phyloP scores from a whole-genome alignment of 805 yeast genomes.

The Kodamaea hsintzibuensis region DNA sequence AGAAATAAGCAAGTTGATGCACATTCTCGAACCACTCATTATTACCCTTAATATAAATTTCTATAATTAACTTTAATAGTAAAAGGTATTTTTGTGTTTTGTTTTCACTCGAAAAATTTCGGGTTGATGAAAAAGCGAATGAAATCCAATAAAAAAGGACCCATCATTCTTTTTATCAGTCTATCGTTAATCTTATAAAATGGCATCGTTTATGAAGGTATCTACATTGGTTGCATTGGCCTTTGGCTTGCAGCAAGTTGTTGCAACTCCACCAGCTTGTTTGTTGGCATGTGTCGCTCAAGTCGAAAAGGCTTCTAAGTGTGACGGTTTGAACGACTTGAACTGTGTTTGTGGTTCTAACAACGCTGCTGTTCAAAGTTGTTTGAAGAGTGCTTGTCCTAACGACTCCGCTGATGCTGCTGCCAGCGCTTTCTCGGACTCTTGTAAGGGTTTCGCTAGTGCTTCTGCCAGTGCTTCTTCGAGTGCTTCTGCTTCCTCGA shows the following conservation, averaged over 20 bases:
- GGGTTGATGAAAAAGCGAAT: not conserved
- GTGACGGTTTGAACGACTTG: constrained; percentile 63
- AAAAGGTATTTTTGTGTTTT: too few species aligned
- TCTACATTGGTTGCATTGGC: constrained; percentile 36
- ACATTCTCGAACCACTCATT: not conserved
- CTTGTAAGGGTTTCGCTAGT: constrained; percentile 46
- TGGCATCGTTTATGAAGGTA: constrained; percentile 20
- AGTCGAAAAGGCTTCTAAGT: constrained; percentile 58
- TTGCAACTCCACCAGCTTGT: constrained; percentile 87
- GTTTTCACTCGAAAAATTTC: not conserved
- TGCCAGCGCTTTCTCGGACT: constrained; percentile 50
- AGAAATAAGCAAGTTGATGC: not conserved
- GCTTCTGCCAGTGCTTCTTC: constrained; percentile 22
- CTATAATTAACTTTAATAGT: not conserved
- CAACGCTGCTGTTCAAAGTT: constrained; percentile 51
- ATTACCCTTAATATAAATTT: not conserved
- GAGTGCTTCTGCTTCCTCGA: constrained; percentile 8
- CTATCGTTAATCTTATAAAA: constrained; percentile 8
- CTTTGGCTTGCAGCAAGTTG: constrained; percentile 40
- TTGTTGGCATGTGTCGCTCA: constrained; percentile 82
- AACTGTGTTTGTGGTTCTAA: constrained; percentile 68
- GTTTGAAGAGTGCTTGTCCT: constrained; percentile 74
- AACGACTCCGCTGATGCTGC: constrained; percentile 60
- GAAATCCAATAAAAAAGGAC: not conserved
- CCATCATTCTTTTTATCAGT: constrained; percentile 7